Evolutionary conservation across 2,329 filamentous ascomycete genomes (phyloP), one percentile per base, ranked within the genome.

Genomic region (Magnaporthiopsis rhizophila): DNA sequence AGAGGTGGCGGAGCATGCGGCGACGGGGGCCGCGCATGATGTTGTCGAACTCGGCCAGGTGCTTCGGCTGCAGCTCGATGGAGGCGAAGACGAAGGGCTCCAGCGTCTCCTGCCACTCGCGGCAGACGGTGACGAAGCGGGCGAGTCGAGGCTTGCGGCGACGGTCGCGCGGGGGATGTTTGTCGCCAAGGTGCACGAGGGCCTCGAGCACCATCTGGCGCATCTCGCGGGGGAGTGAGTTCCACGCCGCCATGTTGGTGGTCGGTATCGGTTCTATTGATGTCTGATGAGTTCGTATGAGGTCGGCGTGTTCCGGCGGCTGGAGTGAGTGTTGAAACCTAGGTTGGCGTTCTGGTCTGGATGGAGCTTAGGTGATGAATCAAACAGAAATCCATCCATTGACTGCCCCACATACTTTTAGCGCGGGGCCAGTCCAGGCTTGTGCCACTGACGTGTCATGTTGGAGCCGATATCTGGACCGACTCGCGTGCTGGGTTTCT

Each of bases 51-150:
- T 66, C 62, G 59, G 63, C 24, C 36, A 71, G 63, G 45, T 70
- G 67, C 11, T 53, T 59, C 18, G 65, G 65, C 56, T 65, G 65
- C 56, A 73, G 62, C 13, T 66, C 64, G 60, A 73, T 65, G 9
- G 64, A 63, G 18, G 59, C 62, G 65, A 73, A 72, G 63, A 67
- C 71, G 65, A 67, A 62, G 61, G 67, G 65, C 64, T 73, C 71
- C 45, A 72, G 66, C 45, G 67, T 64, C 3, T 66, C 66, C 24
- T 71, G 71, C 71, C 71, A 73, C 36, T 71, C 67, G 45, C 61
- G 61, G 63, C 69, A 70, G 36, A 73, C 71, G 8, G 69, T 67
- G n/a, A 71, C 70, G 56, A 71, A 71, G 58, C 66, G 66, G 28
- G 69, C 56, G 28, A 63, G 62, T 30, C 53, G 18, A 3, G 45